phyloP scores from a whole-genome alignment of 2,329 filamentous ascomycete species.

The Scortechinia acanthostroma region DNA sequence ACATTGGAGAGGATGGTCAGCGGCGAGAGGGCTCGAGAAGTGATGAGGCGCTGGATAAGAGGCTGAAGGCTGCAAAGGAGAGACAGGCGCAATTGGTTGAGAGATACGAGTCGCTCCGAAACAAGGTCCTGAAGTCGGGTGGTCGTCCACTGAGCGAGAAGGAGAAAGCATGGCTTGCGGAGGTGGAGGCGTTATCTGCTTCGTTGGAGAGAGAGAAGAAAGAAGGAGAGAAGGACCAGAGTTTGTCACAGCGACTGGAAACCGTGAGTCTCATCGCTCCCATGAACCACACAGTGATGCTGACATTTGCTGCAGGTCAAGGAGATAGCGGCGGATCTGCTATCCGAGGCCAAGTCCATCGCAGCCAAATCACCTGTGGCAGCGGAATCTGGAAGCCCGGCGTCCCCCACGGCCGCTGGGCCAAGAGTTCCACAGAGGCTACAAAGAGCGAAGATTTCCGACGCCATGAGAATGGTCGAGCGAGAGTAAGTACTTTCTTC shows the following conservation, averaged over 20 bases:
- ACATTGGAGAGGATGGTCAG: constrained; percentile 22
- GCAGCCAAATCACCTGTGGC: constrained; percentile 14
- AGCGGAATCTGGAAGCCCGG: constrained; percentile 14
- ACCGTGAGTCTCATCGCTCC: background rate
- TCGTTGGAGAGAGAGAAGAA: constrained; percentile 18
- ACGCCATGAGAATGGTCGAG: constrained; percentile 39
- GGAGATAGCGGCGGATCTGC: background rate
- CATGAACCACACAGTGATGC: too few relatives aligned
- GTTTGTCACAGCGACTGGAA: background rate
- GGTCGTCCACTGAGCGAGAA: constrained; percentile 33
- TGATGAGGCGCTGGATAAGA: constrained; percentile 22
- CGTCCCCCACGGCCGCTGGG: constrained; percentile 11
- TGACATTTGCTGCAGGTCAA: background rate
- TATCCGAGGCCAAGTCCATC: constrained; percentile 19
- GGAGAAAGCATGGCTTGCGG: constrained; percentile 31
- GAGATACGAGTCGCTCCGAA: constrained; percentile 31
- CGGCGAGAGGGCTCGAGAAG: constrained; percentile 14
- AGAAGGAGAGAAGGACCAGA: background rate
- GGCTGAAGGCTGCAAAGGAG: constrained; percentile 26
- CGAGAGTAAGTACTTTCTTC: constrained; percentile 20
- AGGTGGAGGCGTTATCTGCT: constrained; percentile 26
- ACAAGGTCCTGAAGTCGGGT: constrained; percentile 27
- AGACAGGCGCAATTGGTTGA: constrained; percentile 26
- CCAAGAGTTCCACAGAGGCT: constrained; percentile 23
- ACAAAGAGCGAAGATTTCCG: constrained; percentile 31